A percentile compares a stretch with the other conserved stretches of the same genome.
These are phyloP conservation scores for Amanita polypyramis DNA, from an alignment of 768 basidiomycete species.

Conservation along the genomic window DNA sequence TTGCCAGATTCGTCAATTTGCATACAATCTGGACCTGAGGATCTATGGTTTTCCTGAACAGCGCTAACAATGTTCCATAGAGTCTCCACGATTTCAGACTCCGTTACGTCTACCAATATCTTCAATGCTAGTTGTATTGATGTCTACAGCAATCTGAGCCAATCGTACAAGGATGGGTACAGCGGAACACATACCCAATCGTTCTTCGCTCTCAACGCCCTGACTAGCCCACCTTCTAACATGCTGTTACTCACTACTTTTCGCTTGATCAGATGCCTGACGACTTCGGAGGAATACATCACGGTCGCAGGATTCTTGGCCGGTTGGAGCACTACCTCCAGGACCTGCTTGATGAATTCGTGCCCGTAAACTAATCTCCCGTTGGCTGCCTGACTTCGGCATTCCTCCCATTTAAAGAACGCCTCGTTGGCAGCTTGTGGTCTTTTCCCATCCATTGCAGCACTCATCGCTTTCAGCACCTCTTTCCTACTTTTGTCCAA, in stretches of 20 bases:
- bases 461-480: constrained; percentile 27
- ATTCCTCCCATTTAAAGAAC: constrained; percentile 53
- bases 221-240: constrained; percentile 50
- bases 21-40: constrained; percentile 30
- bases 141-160: constrained; percentile 18
- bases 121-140: constrained; percentile 41
- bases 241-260: constrained; percentile 49
- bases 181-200: constrained; percentile 67
- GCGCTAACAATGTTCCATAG: constrained; percentile 32
- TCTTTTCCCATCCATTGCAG: constrained; percentile 30
- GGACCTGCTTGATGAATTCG: constrained; percentile 48
- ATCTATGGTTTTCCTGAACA: not conserved
- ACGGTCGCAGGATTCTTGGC: constrained; percentile 21
- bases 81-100: constrained; percentile 48
- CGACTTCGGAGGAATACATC: constrained; percentile 46
- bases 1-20: constrained; percentile 18
- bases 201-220: constrained; percentile 35
- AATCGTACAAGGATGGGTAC: not conserved
- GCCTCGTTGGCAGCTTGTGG: constrained; percentile 43
- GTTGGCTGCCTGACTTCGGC: constrained; percentile 14
- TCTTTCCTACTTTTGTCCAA: constrained; percentile 13
- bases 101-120: constrained; percentile 52
- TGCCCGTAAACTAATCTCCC: constrained; percentile 16
- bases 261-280: constrained; percentile 46
- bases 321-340: constrained; percentile 39